Evolutionary conservation across 139 green algal species (phyloP).

Genomic region (Chlorella sorokiniana): DNA sequence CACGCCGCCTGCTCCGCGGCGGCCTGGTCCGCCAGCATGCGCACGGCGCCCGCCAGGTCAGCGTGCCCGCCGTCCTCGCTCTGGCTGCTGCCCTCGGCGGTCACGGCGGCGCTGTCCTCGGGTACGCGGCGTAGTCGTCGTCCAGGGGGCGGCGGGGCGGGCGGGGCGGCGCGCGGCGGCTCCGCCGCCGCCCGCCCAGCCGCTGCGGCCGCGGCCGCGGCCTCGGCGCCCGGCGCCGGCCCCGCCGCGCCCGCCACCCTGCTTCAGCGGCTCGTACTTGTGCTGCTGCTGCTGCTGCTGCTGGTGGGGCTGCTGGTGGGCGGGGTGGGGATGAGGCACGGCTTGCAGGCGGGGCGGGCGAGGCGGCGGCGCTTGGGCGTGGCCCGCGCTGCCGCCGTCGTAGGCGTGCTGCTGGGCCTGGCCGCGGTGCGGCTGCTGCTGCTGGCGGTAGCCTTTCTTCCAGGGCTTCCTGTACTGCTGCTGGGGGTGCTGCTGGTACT

Average conservation of each 20-base stretch:
- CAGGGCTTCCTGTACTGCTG: background rate
- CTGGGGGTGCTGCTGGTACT: background rate
- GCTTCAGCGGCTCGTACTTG: background rate
- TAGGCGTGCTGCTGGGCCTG: background rate
- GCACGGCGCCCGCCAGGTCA: constrained; percentile 3
- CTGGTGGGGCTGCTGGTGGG: background rate
- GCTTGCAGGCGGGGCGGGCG: no score
- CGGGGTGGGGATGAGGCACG: no score
- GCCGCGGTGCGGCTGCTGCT: background rate
- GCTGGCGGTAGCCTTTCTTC: background rate
- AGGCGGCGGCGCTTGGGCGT: no score
- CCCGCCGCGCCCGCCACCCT: background rate
- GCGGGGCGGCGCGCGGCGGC: background rate
- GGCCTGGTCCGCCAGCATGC: constrained; percentile 16
- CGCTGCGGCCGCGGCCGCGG: background rate
- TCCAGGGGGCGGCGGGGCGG: background rate
- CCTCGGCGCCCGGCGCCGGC: background rate
- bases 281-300: background rate
- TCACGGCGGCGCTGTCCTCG: background rate
- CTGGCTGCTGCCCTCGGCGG: constrained; percentile 10
- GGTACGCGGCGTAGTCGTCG: constrained; percentile 10
- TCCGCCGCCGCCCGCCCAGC: no score
- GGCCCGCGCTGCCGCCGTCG: background rate
- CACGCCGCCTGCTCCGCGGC: background rate
- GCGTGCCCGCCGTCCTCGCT: constrained; percentile 4